A percentile compares a stretch with the other conserved stretches of the same genome.
These are phyloP conservation scores for Termitomyces titanicus DNA, from an alignment of 768 basidiomycete species.

Conservation along the genomic window DNA sequence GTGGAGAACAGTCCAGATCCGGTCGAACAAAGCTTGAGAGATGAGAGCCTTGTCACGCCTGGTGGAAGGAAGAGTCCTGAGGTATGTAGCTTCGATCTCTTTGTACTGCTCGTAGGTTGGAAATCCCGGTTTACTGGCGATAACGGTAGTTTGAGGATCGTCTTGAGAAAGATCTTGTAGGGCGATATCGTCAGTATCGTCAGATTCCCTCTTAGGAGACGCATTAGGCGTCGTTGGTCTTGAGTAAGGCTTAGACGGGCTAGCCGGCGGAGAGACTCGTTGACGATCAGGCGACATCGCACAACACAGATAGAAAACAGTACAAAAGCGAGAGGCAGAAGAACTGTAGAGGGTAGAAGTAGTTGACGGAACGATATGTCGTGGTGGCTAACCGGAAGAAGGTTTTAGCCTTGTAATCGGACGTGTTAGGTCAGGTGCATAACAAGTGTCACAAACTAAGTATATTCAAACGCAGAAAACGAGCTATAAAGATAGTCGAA, in stretches of 20 bases:
- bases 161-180: constrained; percentile 5
- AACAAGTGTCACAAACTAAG: neutral
- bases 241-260: constrained; percentile 32
- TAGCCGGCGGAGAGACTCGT: constrained; percentile 18
- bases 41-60: constrained; percentile 68
- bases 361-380: neutral
- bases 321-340: neutral
- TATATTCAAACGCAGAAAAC: neutral
- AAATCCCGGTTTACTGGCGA: constrained; percentile 39
- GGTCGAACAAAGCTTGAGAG: constrained; percentile 64
- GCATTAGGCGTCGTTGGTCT: constrained; percentile 18
- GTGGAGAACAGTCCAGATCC: constrained; percentile 66
- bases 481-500: constrained; percentile 16
- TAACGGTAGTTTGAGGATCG: constrained; percentile 1
- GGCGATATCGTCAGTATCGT: constrained; percentile 6
- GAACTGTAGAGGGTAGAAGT: neutral
- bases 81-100: constrained; percentile 53
- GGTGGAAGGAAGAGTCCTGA: constrained; percentile 51
- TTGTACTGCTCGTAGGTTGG: constrained; percentile 63
- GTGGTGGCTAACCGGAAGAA: neutral
- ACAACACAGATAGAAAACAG: constrained; percentile 2
- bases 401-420: neutral
- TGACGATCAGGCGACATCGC: constrained; percentile 33
- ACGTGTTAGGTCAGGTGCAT: neutral
- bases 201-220: constrained; percentile 5